Evolutionary conservation across 305 asterid species (phyloP).

Genomic region (Fraxinus velutina): DNA sequence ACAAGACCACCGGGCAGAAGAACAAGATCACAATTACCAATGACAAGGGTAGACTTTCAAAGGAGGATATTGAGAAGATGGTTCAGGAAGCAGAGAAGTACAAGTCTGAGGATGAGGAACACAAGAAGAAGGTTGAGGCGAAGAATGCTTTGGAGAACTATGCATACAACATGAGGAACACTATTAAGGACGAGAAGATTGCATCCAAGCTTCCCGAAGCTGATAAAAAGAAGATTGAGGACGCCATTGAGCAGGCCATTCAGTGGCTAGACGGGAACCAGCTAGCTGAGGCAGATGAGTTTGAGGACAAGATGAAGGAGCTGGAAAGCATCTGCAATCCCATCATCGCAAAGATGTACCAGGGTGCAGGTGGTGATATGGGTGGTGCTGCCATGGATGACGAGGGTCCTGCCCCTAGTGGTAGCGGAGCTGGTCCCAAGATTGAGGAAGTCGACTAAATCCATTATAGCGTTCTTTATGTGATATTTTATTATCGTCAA

Average conservation of each 20-base stretch:
- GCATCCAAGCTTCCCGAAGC: not conserved
- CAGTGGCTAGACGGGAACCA: not conserved
- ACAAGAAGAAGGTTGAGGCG: slow-evolving; percentile 78
- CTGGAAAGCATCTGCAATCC: not conserved
- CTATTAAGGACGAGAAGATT: slow-evolving; percentile 40
- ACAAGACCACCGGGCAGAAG: slow-evolving; percentile 85
- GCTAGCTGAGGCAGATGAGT: not conserved
- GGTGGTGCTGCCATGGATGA: not conserved
- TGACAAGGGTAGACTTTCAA: slow-evolving; percentile 71
- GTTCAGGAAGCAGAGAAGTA: slow-evolving; percentile 78
- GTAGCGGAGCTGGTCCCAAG: not conserved
- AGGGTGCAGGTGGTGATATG: slow-evolving; percentile 38
- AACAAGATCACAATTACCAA: slow-evolving; percentile 84
- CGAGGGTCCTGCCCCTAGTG: not conserved
- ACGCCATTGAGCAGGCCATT: not conserved
- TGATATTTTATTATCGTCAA: not conserved
- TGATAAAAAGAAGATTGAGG: not conserved
- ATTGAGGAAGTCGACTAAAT: not conserved
- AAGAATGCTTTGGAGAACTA: slow-evolving; percentile 75
- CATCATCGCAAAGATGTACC: not conserved
- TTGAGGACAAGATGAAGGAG: slow-evolving; percentile 55
- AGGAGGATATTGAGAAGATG: slow-evolving; percentile 82
- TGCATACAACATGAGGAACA: slow-evolving; percentile 88
- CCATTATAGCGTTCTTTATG: not conserved
- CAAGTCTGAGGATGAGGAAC: slow-evolving; percentile 78